Base-by-base conservation (phyloP, 228 moss, liverwort and hornwort species). In the Sphagnum magellanicum region DNA sequence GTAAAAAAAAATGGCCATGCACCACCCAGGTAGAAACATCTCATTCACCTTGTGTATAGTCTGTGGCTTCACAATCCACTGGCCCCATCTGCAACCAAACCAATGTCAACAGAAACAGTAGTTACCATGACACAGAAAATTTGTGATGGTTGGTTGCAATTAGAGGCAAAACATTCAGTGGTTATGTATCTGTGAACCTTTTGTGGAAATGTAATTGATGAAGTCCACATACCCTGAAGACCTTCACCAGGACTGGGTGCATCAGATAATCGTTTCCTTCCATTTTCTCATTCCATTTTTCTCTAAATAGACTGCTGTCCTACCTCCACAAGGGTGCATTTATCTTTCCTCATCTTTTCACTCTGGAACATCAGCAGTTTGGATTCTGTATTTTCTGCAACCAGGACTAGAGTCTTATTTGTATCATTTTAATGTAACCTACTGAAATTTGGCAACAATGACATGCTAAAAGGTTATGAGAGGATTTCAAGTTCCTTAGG, bases 1-100 rank as follows among this genome's bases (percentile, higher is more conserved):
- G 79, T 94, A 90, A 74, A 98, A 98, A 51, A 98, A 94, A 70
- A 92, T 94, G 60, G 98, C 98, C 51, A 90, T 98, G 49, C 98
- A 90, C 32, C 32, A 32, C 59, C 98, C 98, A 51, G 94, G 92
- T 53, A 94, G 77, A 70, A 98, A 98, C 98, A 98, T 92, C 49
- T 90, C 90, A 82, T 98, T 98, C 50, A 90, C 76, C 87, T 98
- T 98, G 72, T 85, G 90, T 52, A 78, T 86, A 46, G 90, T 79
- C 80, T 90, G 89, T 53, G 92, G 98, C 72, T 98, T 98, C 77
- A 90, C 90, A 49, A 84, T 89, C 92, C 89, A 98, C 69, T 98
- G 94, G 90, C 13, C 94, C 77, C 75, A 92, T 80, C 98, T 98
- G 90, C 80, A 73, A 63, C 72, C 65, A 57, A 79, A 13, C 49